phyloP scores from a whole-genome alignment of 2,329 filamentous ascomycete genomes.

The Hypoxylon sp. region DNA sequence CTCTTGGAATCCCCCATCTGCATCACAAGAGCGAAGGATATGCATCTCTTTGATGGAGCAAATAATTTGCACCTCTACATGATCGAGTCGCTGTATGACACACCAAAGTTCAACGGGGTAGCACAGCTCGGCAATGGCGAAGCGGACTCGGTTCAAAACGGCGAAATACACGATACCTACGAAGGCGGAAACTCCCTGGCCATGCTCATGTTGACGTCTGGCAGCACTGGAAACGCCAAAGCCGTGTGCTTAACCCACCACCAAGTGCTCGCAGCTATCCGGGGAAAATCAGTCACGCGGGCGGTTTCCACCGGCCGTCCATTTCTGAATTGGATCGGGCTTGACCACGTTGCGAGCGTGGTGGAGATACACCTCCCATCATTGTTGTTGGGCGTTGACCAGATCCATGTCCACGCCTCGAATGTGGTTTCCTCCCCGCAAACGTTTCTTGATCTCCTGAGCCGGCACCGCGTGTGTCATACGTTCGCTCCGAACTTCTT shows the following conservation, averaged over 20 bases:
- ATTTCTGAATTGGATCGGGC: slow-evolving; percentile 64
- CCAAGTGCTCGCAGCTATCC: too few species aligned
- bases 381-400: slow-evolving; percentile 20
- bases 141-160: too few species aligned
- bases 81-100: too few species aligned
- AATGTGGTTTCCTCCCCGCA: not conserved
- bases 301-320: slow-evolving; percentile 55
- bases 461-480: not conserved
- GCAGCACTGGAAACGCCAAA: slow-evolving; percentile 67
- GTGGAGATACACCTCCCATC: slow-evolving; percentile 65
- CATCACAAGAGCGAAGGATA: too few species aligned
- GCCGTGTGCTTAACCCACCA: slow-evolving; percentile 57
- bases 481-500: not conserved
- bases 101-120: too few species aligned
- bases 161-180: too few species aligned
- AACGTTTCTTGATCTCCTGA: not conserved
- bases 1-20: too few species aligned
- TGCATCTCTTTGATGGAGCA: too few species aligned
- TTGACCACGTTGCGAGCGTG: slow-evolving; percentile 69
- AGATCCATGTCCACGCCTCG: not conserved
- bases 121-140: too few species aligned
- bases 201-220: slow-evolving; percentile 66
- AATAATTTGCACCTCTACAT: too few species aligned
- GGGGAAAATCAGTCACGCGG: too few species aligned
- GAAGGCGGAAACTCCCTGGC: not conserved